Base-by-base conservation (phyloP, 2,329 filamentous ascomycete species). In the Sclerotinia subarctica region DNA sequence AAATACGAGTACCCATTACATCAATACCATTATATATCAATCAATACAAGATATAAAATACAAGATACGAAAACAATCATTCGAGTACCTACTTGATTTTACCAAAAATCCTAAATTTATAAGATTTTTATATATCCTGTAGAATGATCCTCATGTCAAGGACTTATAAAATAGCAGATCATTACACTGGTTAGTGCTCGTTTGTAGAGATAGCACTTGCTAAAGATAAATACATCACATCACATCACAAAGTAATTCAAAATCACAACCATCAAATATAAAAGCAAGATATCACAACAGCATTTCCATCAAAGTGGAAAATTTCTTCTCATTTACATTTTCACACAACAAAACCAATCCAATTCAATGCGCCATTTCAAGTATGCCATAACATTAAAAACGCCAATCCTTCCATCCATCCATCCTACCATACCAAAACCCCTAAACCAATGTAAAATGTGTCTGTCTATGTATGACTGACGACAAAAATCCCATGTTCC, bases 391-490 rank as follows among this genome's bases (percentile, higher is more conserved):
- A 46, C 29, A 35, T 38, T 32, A 51, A 26, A 49, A 63, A 42
- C 38, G 38, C 38, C 38, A 42, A 42, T 17, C 38, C 59, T 32
- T 47, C 11, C 38, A 38, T 38, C 38, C 38, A 35, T 32, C 58
- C 19, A n/a, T 13, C 32, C 29, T 24, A 8, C 46, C 29, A 51
- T 26, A 51, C 29, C 46, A 21, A 13, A 42, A 38, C n/a, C n/a
- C 1, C 10, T 10, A 13, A 19, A 24, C 29, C 59, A 62, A 62
- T 38, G 46, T 49, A 49, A 62, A 51, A 44, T 24, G 46, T 21
- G 46, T 62, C 46, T 26, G 46, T 62, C 59, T 62, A 51, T 62
- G 46, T 62, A 24, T 51, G 15, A 42, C 32, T 32, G 32, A 63
- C 29, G 46, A 63, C n/a, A 3, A 38, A 63, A 51, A 51, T 51